Evolutionary conservation across 1,284 basidiomycete genomes (phyloP).

Genomic region (Cystobasidiaceae sp.): DNA sequence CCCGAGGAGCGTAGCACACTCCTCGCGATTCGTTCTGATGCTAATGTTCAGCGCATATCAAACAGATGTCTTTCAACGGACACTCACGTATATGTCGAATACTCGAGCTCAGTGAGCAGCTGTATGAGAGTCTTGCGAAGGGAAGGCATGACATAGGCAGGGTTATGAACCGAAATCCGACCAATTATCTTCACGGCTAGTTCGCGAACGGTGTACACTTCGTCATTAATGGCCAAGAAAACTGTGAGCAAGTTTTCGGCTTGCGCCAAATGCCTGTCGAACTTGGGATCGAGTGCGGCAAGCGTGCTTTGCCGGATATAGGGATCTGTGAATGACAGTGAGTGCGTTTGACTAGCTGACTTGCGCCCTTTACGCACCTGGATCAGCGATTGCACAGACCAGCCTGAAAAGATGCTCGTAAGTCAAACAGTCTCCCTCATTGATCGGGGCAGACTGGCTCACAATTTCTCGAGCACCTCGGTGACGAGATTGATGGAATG

Average conservation of each 20-base stretch:
- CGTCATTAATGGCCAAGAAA: constrained; percentile 97
- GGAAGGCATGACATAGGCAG: constrained; percentile 98
- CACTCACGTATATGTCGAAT: constrained; percentile 78
- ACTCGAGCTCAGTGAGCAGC: constrained; percentile 93
- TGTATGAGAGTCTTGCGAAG: constrained; percentile 94
- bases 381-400: constrained; percentile 95
- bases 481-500: constrained; percentile 97
- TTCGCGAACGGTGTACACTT: constrained; percentile 88
- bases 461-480: constrained; percentile 91
- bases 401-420: constrained; percentile 47
- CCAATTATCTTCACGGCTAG: constrained; percentile 89
- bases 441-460: neutral
- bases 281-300: constrained; percentile 81
- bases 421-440: neutral
- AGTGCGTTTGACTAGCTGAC: neutral
- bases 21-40: constrained; percentile 74
- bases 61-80: neutral
- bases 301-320: constrained; percentile 83
- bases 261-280: constrained; percentile 97
- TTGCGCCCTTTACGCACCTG: constrained; percentile 55
- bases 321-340: constrained; percentile 55
- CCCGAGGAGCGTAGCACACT: constrained; percentile 81
- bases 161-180: constrained; percentile 89
- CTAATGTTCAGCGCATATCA: neutral
- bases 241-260: constrained; percentile 95